Percentiles rank a stretch among this genome's conserved stretches.
Evolutionary conservation across 108 stramenopile species (phyloP).

Genomic region (Mediolabrus comicus): DNA sequence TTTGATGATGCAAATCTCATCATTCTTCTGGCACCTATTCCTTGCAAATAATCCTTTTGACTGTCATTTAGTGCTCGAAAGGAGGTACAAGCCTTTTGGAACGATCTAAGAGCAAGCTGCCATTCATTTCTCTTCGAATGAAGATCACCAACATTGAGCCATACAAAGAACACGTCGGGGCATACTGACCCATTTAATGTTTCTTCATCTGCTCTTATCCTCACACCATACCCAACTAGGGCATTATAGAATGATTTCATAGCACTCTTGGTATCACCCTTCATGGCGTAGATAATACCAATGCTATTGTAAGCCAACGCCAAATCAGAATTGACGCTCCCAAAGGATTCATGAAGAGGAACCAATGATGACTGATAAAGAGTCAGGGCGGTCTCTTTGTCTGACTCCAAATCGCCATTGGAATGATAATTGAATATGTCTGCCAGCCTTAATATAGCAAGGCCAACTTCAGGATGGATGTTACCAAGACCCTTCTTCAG

Average conservation of each 20-base stretch:
- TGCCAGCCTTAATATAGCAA: slow-evolving; percentile 24
- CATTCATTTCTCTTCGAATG: slow-evolving; percentile 35
- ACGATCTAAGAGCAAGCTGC: slow-evolving; percentile 43
- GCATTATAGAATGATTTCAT: slow-evolving; percentile 41
- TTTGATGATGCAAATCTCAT: slow-evolving; percentile 22
- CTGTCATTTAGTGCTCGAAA: slow-evolving; percentile 27
- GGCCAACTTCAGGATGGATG: slow-evolving; percentile 41
- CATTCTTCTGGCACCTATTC: slow-evolving; percentile 15
- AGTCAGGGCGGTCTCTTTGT: slow-evolving; percentile 34
- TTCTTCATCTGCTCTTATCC: slow-evolving; percentile 9
- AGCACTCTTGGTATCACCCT: slow-evolving; percentile 34
- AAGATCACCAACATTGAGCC: slow-evolving; percentile 46
- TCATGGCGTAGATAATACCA: slow-evolving; percentile 32
- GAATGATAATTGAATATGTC: slow-evolving; percentile 40
- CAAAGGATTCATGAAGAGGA: slow-evolving; percentile 33
- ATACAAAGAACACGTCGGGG: slow-evolving; percentile 41
- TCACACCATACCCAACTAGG: slow-evolving; percentile 43
- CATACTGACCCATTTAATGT: slow-evolving; percentile 4
- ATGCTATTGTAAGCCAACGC: slow-evolving; percentile 33
- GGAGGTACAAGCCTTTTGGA: slow-evolving; percentile 35
- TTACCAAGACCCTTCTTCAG: slow-evolving; percentile 29
- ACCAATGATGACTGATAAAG: slow-evolving; percentile 31
- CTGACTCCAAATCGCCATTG: slow-evolving; percentile 2
- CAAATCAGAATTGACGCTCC: slow-evolving; percentile 22
- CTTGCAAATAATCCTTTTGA: slow-evolving; percentile 5